These are phyloP conservation scores for Sergeia podlipaevii DNA, from an alignment of 208 protist genomes.

Conservation along the genomic window DNA sequence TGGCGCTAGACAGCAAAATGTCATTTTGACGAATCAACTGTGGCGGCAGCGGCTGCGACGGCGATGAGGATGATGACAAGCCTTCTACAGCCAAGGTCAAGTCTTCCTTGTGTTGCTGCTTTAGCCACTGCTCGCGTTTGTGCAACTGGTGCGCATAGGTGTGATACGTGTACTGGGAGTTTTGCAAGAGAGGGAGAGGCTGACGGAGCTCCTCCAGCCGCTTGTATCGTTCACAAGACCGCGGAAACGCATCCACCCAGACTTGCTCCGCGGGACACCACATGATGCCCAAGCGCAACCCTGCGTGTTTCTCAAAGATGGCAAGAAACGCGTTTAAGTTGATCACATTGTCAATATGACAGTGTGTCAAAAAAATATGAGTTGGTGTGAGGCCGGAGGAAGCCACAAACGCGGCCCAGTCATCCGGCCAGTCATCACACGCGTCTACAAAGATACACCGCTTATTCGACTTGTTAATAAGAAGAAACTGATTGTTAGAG, in stretches of 20 bases:
- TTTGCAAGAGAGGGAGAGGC: conserved; percentile 58
- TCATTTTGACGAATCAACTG: conserved; percentile 58
- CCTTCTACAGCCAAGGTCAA: too few relatives aligned
- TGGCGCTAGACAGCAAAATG: conserved; percentile 70
- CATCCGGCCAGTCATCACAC: conserved; percentile 88
- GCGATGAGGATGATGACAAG: too few relatives aligned
- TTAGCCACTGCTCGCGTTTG: conserved; percentile 23
- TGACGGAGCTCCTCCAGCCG: conserved; percentile 59
- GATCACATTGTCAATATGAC: conserved; percentile 86
- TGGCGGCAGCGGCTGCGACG: conserved; percentile 8
- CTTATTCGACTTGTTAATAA: conserved; percentile 64
- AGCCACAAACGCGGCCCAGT: conserved; percentile 83
- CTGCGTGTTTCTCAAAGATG: conserved; percentile 51
- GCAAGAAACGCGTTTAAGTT: conserved; percentile 71
- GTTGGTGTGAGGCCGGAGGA: conserved; percentile 51
- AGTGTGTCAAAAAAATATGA: conserved; percentile 87
- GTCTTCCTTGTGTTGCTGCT: conserved; percentile 17
- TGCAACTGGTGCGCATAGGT: conserved; percentile 41
- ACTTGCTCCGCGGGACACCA: conserved; percentile 74
- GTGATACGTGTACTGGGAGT: conserved; percentile 60
- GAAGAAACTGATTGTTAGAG: conserved; percentile 79
- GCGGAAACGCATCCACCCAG: conserved; percentile 79
- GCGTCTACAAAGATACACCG: conserved; percentile 83
- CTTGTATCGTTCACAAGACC: conserved; percentile 74
- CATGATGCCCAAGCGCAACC: conserved; percentile 51